Evolutionary conservation across 2,329 filamentous ascomycete genomes (phyloP).

Genomic region (Calcarisporium arbuscula): DNA sequence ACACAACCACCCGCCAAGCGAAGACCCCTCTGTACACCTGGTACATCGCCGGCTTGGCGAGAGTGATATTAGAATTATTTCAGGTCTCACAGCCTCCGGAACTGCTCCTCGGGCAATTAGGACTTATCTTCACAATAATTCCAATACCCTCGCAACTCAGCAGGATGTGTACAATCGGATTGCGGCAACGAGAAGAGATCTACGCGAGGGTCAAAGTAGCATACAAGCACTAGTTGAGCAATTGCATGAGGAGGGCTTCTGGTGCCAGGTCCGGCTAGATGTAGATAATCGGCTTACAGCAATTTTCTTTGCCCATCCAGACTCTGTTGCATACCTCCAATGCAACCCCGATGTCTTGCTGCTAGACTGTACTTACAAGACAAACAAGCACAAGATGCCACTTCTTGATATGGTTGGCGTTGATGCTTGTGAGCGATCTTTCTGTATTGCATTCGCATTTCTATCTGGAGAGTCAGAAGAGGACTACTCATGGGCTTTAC

Average conservation of each 20-base stretch:
- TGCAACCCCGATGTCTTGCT: slow-evolving; percentile 13
- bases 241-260: slow-evolving; percentile 14
- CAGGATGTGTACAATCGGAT: slow-evolving; percentile 16
- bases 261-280: slow-evolving; percentile 10
- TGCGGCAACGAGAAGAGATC: slow-evolving; percentile 8
- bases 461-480: slow-evolving; percentile 11
- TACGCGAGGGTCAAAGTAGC: slow-evolving; percentile 13
- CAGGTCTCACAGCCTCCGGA: slow-evolving; percentile 8
- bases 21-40: no score
- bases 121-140: slow-evolving; percentile 10
- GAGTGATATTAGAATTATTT: slow-evolving; percentile 6
- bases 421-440: slow-evolving; percentile 12
- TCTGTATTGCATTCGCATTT: slow-evolving; percentile 18
- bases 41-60: no score
- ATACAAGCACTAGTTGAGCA: slow-evolving; percentile 15
- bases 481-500: slow-evolving; percentile 14
- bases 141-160: slow-evolving; percentile 11
- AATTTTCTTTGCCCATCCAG: slow-evolving; percentile 14
- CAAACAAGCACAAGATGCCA: slow-evolving; percentile 15
- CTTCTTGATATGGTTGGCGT: slow-evolving; percentile 17
- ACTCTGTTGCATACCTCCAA: slow-evolving; percentile 15
- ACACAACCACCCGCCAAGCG: no score
- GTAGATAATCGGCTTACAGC: slow-evolving; percentile 10
- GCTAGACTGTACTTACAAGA: slow-evolving; percentile 18
- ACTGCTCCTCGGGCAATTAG: slow-evolving; percentile 11